Percentiles rank a stretch among this genome's conserved stretches.
Conservation (phyloP, 805 yeast genomes). For the Kuraishia borneana region DNA sequence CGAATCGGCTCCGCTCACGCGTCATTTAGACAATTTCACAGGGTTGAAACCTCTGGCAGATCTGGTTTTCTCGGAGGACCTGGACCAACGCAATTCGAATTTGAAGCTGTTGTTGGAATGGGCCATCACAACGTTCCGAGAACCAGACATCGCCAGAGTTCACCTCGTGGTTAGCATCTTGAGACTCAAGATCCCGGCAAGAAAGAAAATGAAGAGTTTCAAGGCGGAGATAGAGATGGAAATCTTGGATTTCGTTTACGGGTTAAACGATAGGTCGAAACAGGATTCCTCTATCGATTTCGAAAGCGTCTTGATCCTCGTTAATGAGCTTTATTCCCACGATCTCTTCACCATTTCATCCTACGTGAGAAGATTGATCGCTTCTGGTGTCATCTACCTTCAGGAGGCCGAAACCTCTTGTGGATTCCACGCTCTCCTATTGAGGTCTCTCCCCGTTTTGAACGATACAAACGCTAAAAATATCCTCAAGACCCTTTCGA, state of each 20-base stretch:
- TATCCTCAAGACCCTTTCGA: slow-evolving; percentile 8
- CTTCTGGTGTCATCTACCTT: slow-evolving; percentile 73
- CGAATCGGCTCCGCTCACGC: neutral
- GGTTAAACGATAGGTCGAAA: slow-evolving; percentile 7
- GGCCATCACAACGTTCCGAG: slow-evolving; percentile 16
- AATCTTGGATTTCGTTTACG: slow-evolving; percentile 20
- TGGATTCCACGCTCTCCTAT: slow-evolving; percentile 40
- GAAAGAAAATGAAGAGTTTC: slow-evolving; percentile 13
- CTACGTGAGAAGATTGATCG: slow-evolving; percentile 70
- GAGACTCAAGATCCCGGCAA: slow-evolving; percentile 9
- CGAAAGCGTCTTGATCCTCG: slow-evolving; percentile 28
- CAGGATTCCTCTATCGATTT: slow-evolving; percentile 7
- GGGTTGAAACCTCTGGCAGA: slow-evolving; percentile 7
- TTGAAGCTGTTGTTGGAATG: slow-evolving; percentile 15
- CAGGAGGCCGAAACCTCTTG: slow-evolving; percentile 38
- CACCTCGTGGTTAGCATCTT: slow-evolving; percentile 14
- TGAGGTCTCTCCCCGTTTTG: slow-evolving; percentile 47
- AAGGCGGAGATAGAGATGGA: slow-evolving; percentile 18
- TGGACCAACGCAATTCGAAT: slow-evolving; percentile 6
- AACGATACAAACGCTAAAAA: slow-evolving; percentile 25
- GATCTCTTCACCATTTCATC: slow-evolving; percentile 47
- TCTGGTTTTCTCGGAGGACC: slow-evolving; percentile 10
- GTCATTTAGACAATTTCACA: slow-evolving; percentile 2
- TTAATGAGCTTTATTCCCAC: slow-evolving; percentile 35
- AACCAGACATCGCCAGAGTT: slow-evolving; percentile 5